A percentile compares a stretch with the other conserved stretches of the same genome.
Evolutionary conservation across 2,329 filamentous ascomycete species (phyloP).

Genomic region (Diplodia mutila): DNA sequence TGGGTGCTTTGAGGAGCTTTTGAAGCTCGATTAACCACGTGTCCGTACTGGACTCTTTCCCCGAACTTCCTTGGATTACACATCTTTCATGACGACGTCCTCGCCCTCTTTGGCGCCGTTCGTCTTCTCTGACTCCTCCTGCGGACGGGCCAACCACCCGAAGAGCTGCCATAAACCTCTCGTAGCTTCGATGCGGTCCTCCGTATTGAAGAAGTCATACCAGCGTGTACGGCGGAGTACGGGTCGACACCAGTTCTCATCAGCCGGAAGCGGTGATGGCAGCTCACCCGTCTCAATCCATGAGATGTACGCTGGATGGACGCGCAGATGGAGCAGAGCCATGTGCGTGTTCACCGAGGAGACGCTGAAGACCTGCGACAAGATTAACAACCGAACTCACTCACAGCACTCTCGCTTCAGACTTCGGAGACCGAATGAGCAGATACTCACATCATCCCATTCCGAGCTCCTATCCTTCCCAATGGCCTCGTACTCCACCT

Average conservation of each 20-base stretch:
- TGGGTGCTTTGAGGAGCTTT: background rate
- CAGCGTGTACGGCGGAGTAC: slow-evolving; percentile 60
- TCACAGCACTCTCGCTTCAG: slow-evolving; percentile 15
- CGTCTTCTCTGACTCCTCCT: background rate
- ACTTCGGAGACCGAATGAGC: background rate
- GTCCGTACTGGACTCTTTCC: background rate
- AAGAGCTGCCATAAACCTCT: slow-evolving; percentile 62
- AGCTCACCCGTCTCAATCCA: slow-evolving; percentile 52
- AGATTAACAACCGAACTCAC: background rate
- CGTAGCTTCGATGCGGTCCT: slow-evolving; percentile 61
- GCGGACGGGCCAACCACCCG: slow-evolving; percentile 31
- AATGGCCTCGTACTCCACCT: slow-evolving; percentile 59
- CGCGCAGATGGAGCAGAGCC: slow-evolving; percentile 60
- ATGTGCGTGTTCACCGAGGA: slow-evolving; percentile 67
- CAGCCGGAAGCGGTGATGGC: slow-evolving; percentile 30
- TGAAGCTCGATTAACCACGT: background rate
- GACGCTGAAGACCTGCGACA: slow-evolving; percentile 60
- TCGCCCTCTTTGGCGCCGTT: background rate
- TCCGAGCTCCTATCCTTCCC: slow-evolving; percentile 53
- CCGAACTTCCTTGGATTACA: background rate
- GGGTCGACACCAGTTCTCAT: slow-evolving; percentile 54
- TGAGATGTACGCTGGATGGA: slow-evolving; percentile 61
- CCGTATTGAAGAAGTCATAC: slow-evolving; percentile 61
- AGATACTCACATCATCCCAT: slow-evolving; percentile 58
- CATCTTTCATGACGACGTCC: slow-evolving; percentile 17